Evolutionary conservation across 257 asterid species (phyloP), one percentile per base, ranked within the genome.

Genomic region (Coffea canephora): DNA sequence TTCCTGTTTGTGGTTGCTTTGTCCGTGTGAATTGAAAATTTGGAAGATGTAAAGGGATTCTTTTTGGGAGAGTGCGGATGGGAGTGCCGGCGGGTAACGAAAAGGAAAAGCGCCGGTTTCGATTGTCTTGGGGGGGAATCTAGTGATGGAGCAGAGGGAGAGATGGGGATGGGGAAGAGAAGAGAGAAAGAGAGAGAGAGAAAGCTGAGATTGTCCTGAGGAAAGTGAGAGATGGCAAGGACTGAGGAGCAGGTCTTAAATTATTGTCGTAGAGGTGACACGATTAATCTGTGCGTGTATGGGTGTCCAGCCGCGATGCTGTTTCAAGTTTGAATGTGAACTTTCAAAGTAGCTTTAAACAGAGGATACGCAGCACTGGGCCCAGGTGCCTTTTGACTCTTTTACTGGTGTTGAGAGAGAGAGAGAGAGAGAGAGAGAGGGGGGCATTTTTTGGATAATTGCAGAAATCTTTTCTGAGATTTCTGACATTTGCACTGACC

Each of bases 291-390:
- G 49, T 52, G 68, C 34, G 50, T 16, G 5, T 41, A 0, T 54
- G 61, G 0, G 67, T 62, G 79, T 64, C 55, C 34, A 52, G 69
- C 49, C 59, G 77, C 77, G 80, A 70, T 65, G 67, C 50, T 18
- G 69, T 52, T 76, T 71, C 36, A 64, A 71, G 83, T 76, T 83
- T 83, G 84, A 80, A 80, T 76, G 45, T 27, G 48, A 71, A 65
- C 76, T 78, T 75, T 79, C 81, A 54, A 82, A 77, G 57, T 52
- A 12, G 57, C 57, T 52, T 52, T 52, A 52, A 52, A 46, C 50
- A 46, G 50, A 46, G 50, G 50, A 9, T 46, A 39, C 43, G 5
- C 43, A 39, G 43, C 43, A 4, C 43, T 39, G 43, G 43, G 43
- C 4, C 43, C 43, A 39, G 5, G 4, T 39, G 43, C 4, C 43